These are phyloP conservation scores for Anastatica hierochuntica DNA, from an alignment of 345 rosid species.

Conservation along the genomic window DNA sequence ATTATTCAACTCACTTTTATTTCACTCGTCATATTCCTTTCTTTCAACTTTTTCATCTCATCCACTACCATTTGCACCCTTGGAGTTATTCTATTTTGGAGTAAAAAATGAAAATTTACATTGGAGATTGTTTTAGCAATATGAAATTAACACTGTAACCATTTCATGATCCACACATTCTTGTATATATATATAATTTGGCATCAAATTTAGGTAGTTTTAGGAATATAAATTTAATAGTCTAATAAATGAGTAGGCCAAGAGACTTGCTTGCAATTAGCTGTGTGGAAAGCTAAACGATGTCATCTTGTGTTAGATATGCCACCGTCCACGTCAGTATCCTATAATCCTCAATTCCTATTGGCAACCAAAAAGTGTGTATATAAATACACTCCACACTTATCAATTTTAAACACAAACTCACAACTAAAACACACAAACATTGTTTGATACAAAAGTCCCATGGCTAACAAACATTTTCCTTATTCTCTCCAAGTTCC, in stretches of 20 bases:
- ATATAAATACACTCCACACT: constrained; percentile 17
- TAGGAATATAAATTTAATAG: background rate
- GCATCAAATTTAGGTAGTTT: constrained; percentile 2
- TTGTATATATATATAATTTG: background rate
- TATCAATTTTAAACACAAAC: constrained; percentile 12
- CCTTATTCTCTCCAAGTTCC: background rate
- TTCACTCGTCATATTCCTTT: too few species aligned
- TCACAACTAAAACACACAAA: background rate
- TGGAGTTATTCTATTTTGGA: too few species aligned
- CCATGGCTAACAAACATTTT: constrained; percentile 10
- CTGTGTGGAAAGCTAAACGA: constrained; percentile 58
- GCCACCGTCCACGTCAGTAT: constrained; percentile 33
- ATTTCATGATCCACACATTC: background rate
- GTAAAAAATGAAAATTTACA: too few species aligned
- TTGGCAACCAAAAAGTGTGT: constrained; percentile 11
- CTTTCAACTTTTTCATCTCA: too few species aligned
- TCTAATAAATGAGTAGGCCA: constrained; percentile 34
- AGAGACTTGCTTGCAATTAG: constrained; percentile 57
- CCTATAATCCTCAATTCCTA: constrained; percentile 8
- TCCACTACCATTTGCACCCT: too few species aligned
- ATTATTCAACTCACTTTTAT: too few species aligned
- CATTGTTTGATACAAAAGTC: background rate
- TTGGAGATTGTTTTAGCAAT: too few species aligned
- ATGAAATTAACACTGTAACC: too few species aligned
- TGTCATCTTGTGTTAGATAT: constrained; percentile 29